These are phyloP conservation scores for Beauveria rudraprayagi DNA, from an alignment of 2,329 filamentous ascomycete genomes.

Conservation along the genomic window DNA sequence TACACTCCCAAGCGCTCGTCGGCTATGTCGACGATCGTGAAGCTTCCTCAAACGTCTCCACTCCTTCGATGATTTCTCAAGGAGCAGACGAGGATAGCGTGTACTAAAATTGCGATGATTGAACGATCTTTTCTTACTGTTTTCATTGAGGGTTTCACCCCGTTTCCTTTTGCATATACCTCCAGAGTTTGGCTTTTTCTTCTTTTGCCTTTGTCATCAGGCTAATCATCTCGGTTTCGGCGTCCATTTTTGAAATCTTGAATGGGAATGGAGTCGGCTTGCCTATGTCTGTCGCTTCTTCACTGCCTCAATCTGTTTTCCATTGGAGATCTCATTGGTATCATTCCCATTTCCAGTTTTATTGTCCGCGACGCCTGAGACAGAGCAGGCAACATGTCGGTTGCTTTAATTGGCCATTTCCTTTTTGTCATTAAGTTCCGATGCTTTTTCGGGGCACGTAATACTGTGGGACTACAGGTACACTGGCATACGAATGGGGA, in stretches of 20 bases:
- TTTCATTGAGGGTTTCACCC: constrained; percentile 15
- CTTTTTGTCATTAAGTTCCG: constrained; percentile 12
- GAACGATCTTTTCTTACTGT: constrained; percentile 41
- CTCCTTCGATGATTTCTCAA: constrained; percentile 64
- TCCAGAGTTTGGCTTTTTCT: constrained; percentile 21
- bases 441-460: constrained; percentile 14
- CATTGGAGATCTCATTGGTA: constrained; percentile 20
- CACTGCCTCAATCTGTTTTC: neutral
- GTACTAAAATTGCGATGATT: constrained; percentile 51
- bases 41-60: constrained; percentile 60
- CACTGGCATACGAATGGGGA: constrained; percentile 10
- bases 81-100: constrained; percentile 64
- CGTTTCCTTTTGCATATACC: constrained; percentile 13
- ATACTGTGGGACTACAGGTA: constrained; percentile 12
- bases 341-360: constrained; percentile 18
- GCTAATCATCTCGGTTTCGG: constrained; percentile 11
- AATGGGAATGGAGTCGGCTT: constrained; percentile 11
- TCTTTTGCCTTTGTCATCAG: constrained; percentile 15
- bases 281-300: constrained; percentile 12
- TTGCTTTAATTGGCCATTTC: constrained; percentile 7
- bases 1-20: constrained; percentile 88
- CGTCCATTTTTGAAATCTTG: constrained; percentile 11
- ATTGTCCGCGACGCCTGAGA: constrained; percentile 28
- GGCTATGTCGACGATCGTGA: constrained; percentile 85
- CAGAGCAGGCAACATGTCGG: constrained; percentile 24